Percentiles rank a stretch among this genome's conserved stretches.
phyloP scores from a whole-genome alignment of 2,329 filamentous ascomycete species.

The Apiospora pterosperma region DNA sequence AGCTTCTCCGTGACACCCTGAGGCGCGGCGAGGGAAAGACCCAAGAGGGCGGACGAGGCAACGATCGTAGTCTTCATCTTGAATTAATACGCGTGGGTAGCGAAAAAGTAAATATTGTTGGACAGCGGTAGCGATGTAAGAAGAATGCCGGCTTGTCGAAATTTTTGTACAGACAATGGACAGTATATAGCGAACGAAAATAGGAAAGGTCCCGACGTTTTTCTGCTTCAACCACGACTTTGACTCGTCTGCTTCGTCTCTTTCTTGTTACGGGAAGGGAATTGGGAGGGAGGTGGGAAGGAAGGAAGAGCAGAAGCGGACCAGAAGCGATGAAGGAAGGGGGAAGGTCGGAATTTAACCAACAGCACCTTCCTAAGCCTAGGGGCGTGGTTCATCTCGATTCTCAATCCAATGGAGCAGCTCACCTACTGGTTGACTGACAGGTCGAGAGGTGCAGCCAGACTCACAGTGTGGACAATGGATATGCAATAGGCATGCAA shows the following conservation, averaged over 20 bases:
- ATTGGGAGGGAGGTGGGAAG: constrained; percentile 12
- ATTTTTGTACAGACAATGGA: constrained; percentile 5
- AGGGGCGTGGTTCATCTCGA: background rate
- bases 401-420: background rate
- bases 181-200: constrained; percentile 1
- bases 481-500: no score
- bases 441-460: background rate
- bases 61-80: constrained; percentile 27
- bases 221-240: background rate
- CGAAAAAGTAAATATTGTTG: background rate
- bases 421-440: background rate
- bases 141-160: background rate
- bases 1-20: constrained; percentile 40
- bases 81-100: constrained; percentile 5
- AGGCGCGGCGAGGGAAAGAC: constrained; percentile 34
- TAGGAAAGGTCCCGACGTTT: background rate
- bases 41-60: constrained; percentile 29
- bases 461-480: background rate
- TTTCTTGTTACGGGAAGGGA: constrained; percentile 11
- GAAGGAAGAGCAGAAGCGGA: constrained; percentile 3
- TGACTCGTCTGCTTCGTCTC: background rate
- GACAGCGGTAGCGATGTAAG: background rate
- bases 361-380: background rate
- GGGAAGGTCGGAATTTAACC: background rate
- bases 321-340: constrained; percentile 6